phyloP scores from a whole-genome alignment of 164 flowering plant species.

The Macadamia tetraphylla region DNA sequence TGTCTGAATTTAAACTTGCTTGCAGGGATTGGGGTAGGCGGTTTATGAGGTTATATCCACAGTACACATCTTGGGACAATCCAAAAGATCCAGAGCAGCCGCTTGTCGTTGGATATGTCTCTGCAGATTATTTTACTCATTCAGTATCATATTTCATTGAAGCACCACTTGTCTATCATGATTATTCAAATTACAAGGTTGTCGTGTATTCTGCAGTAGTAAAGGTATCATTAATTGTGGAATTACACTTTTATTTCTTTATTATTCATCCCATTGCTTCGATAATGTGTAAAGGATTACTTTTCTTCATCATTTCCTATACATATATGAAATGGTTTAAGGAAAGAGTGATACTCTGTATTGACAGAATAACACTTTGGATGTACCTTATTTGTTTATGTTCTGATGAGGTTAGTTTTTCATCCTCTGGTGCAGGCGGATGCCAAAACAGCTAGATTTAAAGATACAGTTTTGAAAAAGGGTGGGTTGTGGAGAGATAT shows the following conservation, averaged over 20 bases:
- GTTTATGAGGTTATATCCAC: constrained; percentile 73
- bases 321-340: too few species aligned
- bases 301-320: too few species aligned
- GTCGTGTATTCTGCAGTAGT: constrained; percentile 97
- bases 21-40: constrained; percentile 98
- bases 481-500: constrained; percentile 97
- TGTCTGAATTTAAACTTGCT: constrained; percentile 5
- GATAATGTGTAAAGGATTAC: too few species aligned
- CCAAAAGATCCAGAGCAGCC: constrained; percentile 84
- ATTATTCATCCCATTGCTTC: not conserved
- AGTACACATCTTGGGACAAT: constrained; percentile 87
- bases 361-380: not conserved
- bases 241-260: not conserved
- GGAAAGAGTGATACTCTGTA: not conserved
- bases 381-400: not conserved
- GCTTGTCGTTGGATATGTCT: constrained; percentile 90
- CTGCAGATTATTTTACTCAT: constrained; percentile 99
- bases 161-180: constrained; percentile 85
- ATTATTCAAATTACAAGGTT: constrained; percentile 75
- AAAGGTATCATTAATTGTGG: constrained; percentile 48
- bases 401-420: not conserved
- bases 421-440: constrained; percentile 56
- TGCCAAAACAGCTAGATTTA: constrained; percentile 83
- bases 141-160: constrained; percentile 98
- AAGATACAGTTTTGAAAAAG: constrained; percentile 70